A percentile compares a stretch with the other conserved stretches of the same genome.
phyloP scores from a whole-genome alignment of 208 protist species.

The Leishmania major region DNA sequence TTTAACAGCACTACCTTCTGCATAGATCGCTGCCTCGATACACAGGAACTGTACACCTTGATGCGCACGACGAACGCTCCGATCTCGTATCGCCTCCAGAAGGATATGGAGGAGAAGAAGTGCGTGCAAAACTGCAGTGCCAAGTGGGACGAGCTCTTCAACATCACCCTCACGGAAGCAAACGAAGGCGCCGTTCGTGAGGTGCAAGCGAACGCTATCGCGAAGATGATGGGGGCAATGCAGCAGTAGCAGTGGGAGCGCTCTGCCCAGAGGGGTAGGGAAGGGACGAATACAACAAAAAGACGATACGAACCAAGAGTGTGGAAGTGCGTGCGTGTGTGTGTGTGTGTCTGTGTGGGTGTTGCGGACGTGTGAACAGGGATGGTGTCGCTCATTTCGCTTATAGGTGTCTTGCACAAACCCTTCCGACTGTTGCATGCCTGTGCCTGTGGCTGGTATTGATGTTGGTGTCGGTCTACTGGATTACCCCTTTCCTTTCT shows the following conservation, averaged over 20 bases:
- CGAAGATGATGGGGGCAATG: conserved; percentile 64
- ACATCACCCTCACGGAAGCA: conserved; percentile 38
- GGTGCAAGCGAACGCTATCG: conserved; percentile 67
- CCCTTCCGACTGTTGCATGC: not conserved
- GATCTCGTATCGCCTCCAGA: conserved; percentile 73
- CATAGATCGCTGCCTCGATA: conserved; percentile 83
- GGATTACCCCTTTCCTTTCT: not conserved
- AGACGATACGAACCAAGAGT: not conserved
- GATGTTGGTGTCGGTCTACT: not conserved
- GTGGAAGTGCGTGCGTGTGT: not conserved
- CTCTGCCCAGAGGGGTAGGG: not conserved
- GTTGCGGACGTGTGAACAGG: not conserved
- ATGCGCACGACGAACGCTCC: conserved; percentile 80
- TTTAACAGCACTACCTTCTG: conserved; percentile 63
- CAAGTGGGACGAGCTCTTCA: conserved; percentile 79
- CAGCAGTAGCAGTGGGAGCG: conserved; percentile 34
- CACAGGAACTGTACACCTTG: conserved; percentile 88
- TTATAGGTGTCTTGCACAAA: not conserved
- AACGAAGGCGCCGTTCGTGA: conserved; percentile 57
- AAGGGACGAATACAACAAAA: not conserved
- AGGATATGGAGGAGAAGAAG: conserved; percentile 86
- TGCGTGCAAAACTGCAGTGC: conserved; percentile 74
- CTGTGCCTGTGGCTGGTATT: not conserved
- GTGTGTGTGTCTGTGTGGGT: not conserved
- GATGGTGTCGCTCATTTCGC: not conserved